Percentiles rank a stretch among this genome's conserved stretches.
Evolutionary conservation across 2,329 filamentous ascomycete genomes (phyloP).

Genomic region (Colletotrichum sp.): DNA sequence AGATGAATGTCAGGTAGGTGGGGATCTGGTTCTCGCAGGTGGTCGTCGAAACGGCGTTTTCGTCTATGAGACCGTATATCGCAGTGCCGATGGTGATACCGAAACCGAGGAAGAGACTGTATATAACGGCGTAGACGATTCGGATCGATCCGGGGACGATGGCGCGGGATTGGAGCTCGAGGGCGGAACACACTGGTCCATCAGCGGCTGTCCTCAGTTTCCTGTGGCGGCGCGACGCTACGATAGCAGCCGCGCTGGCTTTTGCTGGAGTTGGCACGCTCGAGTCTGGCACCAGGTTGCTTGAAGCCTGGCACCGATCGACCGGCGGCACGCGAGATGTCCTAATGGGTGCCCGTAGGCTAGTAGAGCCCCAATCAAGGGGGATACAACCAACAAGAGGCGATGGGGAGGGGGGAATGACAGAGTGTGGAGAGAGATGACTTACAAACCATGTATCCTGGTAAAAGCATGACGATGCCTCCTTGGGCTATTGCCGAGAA

Average conservation of each 20-base stretch:
- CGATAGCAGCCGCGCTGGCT: not conserved
- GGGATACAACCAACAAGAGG: not conserved
- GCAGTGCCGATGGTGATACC: slow-evolving; percentile 72
- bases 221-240: not conserved
- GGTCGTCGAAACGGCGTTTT: slow-evolving; percentile 50
- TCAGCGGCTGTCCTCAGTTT: slow-evolving; percentile 28
- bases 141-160: slow-evolving; percentile 75
- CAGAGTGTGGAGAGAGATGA: slow-evolving; percentile 1
- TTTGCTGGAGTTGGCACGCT: not conserved
- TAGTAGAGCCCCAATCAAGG: not conserved
- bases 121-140: slow-evolving; percentile 78
- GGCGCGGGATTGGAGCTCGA: slow-evolving; percentile 73
- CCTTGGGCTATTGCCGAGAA: slow-evolving; percentile 70
- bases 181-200: slow-evolving; percentile 48
- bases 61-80: slow-evolving; percentile 67
- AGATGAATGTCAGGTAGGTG: slow-evolving; percentile 63
- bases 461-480: slow-evolving; percentile 69
- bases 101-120: slow-evolving; percentile 75
- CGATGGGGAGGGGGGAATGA: not conserved
- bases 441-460: slow-evolving; percentile 65
- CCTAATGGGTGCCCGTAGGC: not conserved
- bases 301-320: not conserved
- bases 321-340: not conserved
- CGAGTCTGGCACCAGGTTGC: not conserved
- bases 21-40: slow-evolving; percentile 50